Evolutionary conservation across 2,329 filamentous ascomycete species (phyloP).

Genomic region (Didymella keratinophila): DNA sequence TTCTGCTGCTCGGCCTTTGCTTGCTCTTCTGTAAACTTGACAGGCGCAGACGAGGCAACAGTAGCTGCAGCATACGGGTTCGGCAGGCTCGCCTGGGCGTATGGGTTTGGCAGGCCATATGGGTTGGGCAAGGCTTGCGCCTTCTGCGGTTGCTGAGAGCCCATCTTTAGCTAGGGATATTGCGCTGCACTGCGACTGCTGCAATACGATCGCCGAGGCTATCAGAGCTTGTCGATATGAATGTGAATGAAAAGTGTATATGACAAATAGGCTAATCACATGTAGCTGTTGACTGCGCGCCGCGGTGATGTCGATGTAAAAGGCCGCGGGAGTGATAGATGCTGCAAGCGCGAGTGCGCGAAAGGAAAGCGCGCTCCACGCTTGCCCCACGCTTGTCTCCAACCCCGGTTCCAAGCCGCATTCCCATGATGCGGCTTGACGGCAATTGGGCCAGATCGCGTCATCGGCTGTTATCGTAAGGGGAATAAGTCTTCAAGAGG

Average conservation of each 20-base stretch:
- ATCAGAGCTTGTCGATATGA: background rate
- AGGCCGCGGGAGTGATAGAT: background rate
- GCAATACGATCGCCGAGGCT: conserved; percentile 8
- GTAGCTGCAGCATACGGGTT: conserved; percentile 41
- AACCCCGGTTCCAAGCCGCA: conserved; percentile 12
- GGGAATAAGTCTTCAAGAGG: background rate
- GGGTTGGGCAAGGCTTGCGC: conserved; percentile 37
- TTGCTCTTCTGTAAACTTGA: conserved; percentile 41
- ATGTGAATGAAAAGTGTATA: background rate
- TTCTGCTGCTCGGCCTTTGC: conserved; percentile 43
- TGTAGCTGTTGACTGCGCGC: background rate
- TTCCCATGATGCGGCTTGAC: conserved; percentile 14
- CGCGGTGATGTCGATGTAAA: conserved; percentile 3
- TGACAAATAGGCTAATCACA: background rate
- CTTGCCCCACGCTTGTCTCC: conserved; percentile 17
- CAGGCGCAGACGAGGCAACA: conserved; percentile 39
- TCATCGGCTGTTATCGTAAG: conserved; percentile 20
- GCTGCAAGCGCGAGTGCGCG: conserved; percentile 11
- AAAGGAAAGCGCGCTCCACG: conserved; percentile 14
- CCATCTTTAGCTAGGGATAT: conserved; percentile 30
- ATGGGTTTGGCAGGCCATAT: conserved; percentile 39
- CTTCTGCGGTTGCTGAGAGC: conserved; percentile 35
- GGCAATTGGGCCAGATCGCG: conserved; percentile 21
- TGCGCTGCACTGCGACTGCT: conserved; percentile 6
- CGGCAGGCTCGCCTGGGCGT: conserved; percentile 36